phyloP scores from a whole-genome alignment of 768 basidiomycete genomes.

The Neoboletus brunneissimus region DNA sequence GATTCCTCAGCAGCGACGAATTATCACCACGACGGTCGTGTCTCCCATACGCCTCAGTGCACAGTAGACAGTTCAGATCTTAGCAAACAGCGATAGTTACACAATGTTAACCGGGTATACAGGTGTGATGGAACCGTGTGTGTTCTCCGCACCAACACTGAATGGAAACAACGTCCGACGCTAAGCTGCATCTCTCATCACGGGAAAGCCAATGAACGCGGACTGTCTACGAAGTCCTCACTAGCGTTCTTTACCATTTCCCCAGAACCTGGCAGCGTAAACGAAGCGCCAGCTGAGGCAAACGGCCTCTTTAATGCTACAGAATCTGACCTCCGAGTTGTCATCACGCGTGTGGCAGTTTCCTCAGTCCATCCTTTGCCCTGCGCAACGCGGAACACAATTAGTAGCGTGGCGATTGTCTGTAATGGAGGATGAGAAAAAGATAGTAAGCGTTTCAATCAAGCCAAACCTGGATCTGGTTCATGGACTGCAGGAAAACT shows the following conservation, averaged over 20 bases:
- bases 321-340: background rate
- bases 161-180: background rate
- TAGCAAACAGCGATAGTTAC: background rate
- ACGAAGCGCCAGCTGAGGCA: background rate
- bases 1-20: background rate
- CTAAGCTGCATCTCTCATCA: background rate
- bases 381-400: conserved; percentile 3
- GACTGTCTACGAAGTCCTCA: too few relatives aligned
- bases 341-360: conserved; percentile 1
- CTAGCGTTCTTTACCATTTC: background rate
- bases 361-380: conserved; percentile 7
- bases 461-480: conserved; percentile 27
- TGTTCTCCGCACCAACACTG: too few relatives aligned
- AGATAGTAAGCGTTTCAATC: background rate
- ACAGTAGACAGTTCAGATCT: background rate
- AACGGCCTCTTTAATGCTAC: background rate
- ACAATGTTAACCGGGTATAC: too few relatives aligned
- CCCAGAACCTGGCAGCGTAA: background rate
- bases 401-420: background rate
- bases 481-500: conserved; percentile 28
- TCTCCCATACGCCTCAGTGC: background rate
- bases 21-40: background rate
- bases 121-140: too few relatives aligned
- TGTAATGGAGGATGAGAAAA: background rate
- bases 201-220: too few relatives aligned